These are phyloP conservation scores for Panaeolus cyanescens DNA, from an alignment of 768 basidiomycete genomes.

Conservation along the genomic window DNA sequence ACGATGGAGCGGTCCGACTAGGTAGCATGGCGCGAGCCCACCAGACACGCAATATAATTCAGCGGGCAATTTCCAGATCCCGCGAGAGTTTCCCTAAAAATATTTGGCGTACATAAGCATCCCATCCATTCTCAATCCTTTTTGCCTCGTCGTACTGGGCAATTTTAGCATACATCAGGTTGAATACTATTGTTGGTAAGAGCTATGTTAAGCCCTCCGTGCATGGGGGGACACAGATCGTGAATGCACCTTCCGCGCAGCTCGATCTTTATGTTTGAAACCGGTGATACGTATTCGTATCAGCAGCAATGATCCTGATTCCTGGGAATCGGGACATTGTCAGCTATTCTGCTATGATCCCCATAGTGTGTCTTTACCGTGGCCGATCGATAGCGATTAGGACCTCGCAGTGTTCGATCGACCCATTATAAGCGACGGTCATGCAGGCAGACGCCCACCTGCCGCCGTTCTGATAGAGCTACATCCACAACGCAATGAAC, in stretches of 20 bases:
- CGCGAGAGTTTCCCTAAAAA: background rate
- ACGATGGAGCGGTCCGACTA: background rate
- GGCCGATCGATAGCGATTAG: background rate
- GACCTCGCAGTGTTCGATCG: background rate
- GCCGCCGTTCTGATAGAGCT: background rate
- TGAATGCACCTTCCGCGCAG: background rate
- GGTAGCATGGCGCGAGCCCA: background rate
- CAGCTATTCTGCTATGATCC: background rate
- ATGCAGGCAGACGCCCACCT: conserved; percentile 1
- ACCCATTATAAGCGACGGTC: background rate
- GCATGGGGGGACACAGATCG: background rate
- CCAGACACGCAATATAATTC: background rate
- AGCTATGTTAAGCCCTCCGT: background rate
- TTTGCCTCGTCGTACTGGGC: background rate
- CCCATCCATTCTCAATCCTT: background rate
- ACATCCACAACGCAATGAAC: background rate
- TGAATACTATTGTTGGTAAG: background rate
- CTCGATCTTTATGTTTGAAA: background rate
- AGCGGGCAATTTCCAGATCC: background rate
- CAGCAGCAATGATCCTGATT: background rate
- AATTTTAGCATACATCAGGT: background rate
- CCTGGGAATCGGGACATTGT: background rate
- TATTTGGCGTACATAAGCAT: background rate
- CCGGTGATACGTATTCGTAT: background rate
- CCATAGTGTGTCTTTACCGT: background rate